A percentile compares a stretch with the other conserved stretches of the same genome.
phyloP scores from a whole-genome alignment of 495 filamentous ascomycete species.

The Filosporella fistucella region DNA sequence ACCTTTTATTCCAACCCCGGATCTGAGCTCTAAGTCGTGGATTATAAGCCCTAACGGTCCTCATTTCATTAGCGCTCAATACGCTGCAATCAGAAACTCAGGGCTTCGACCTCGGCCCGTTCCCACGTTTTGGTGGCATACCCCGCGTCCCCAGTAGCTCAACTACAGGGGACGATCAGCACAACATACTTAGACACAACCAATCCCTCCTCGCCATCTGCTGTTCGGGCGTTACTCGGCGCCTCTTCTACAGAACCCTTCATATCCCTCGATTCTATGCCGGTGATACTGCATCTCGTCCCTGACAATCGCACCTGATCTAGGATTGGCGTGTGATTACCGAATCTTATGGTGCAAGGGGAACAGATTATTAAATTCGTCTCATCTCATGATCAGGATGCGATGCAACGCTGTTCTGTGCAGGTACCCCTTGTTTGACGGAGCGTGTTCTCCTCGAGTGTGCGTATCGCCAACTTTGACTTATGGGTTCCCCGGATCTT shows the following conservation, averaged over 20 bases:
- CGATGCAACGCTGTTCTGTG: background rate
- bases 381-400: conserved; percentile 6
- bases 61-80: too few relatives aligned
- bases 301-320: background rate
- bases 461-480: too few relatives aligned
- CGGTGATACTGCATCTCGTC: background rate
- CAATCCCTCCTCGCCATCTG: background rate
- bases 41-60: too few relatives aligned
- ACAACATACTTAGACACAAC: background rate
- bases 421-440: background rate
- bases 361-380: background rate
- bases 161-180: background rate
- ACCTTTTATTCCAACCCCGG: too few relatives aligned
- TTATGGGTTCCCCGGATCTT: too few relatives aligned
- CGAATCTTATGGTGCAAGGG: background rate
- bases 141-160: background rate
- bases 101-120: conserved; percentile 5
- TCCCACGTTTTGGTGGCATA: background rate
- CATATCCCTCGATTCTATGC: background rate
- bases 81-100: too few relatives aligned
- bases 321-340: conserved; percentile 3
- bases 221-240: conserved; percentile 5
- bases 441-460: too few relatives aligned
- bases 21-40: too few relatives aligned
- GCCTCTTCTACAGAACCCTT: background rate